A percentile compares a stretch with the other conserved stretches of the same genome.
Conservation (phyloP, 2,329 filamentous ascomycete genomes). For the Calonectria pauciramosa region DNA sequence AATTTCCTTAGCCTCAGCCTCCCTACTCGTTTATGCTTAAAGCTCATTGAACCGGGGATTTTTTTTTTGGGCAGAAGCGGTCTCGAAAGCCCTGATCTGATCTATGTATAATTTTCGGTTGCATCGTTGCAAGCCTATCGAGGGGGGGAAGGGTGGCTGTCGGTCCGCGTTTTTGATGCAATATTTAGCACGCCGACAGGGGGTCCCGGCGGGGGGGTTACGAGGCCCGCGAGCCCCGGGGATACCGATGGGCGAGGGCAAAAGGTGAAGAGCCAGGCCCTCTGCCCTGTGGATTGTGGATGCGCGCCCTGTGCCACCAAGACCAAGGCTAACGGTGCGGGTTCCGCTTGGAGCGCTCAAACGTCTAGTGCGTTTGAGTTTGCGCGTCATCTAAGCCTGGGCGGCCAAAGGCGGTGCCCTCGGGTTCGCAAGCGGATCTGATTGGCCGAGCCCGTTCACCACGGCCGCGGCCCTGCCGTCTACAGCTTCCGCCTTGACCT, state of each 20-base stretch:
- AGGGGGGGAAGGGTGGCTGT: not conserved
- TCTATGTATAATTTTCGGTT: conserved; percentile 2
- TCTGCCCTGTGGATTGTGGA: not conserved
- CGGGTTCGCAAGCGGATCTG: not conserved
- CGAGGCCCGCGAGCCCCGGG: not conserved
- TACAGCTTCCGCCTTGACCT: not conserved
- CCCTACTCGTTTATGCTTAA: conserved; percentile 6
- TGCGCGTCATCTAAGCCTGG: conserved; percentile 12
- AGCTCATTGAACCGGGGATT: not conserved
- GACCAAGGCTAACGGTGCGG: not conserved
- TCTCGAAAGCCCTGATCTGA: not conserved
- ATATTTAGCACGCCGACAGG: not conserved
- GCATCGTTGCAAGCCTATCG: not conserved
- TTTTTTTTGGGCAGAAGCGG: not conserved
- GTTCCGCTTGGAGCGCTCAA: conserved; percentile 1
- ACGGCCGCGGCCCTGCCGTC: not conserved
- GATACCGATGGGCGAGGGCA: not conserved
- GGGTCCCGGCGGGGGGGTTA: not conserved
- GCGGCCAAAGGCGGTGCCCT: not conserved
- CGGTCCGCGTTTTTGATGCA: conserved; percentile 9
- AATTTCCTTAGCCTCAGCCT: not conserved
- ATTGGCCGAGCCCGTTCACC: not conserved
- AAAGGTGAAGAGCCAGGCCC: not conserved
- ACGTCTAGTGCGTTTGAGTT: conserved; percentile 1
- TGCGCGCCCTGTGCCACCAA: not conserved